Conservation (phyloP, 1,284 basidiomycete genomes). For the Kalmanozyma brasiliensis region DNA sequence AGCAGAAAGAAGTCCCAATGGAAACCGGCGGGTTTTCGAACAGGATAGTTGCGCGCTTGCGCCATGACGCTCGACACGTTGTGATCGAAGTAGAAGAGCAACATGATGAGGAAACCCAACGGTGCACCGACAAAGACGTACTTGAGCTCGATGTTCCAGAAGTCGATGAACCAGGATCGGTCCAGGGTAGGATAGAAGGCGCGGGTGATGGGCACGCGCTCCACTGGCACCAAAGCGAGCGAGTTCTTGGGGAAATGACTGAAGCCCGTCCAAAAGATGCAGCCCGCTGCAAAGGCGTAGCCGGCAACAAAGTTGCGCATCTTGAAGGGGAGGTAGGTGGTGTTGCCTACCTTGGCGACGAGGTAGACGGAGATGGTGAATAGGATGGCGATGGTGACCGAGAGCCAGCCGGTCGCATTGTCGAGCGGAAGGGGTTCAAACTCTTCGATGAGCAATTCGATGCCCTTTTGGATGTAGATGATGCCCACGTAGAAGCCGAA, state of each 20-base stretch:
- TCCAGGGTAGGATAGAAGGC: constrained; percentile 74
- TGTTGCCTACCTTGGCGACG: constrained; percentile 54
- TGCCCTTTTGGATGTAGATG: constrained; percentile 69
- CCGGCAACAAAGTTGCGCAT: constrained; percentile 66
- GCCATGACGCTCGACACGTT: constrained; percentile 84
- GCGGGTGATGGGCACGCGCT: constrained; percentile 65
- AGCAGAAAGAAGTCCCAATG: constrained; percentile 81
- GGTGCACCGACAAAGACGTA: constrained; percentile 84
- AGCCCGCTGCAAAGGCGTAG: constrained; percentile 68
- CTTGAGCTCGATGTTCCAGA: constrained; percentile 88
- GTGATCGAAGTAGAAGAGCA: constrained; percentile 71
- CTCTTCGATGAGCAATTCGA: constrained; percentile 69
- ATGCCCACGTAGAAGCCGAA: constrained; percentile 77
- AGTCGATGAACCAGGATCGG: constrained; percentile 84
- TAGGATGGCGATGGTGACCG: constrained; percentile 69
- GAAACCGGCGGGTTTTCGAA: constrained; percentile 91
- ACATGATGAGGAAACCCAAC: constrained; percentile 72
- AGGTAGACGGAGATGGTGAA: constrained; percentile 69
- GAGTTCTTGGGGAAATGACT: constrained; percentile 67
- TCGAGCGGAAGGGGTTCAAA: constrained; percentile 62
- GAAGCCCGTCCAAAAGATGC: constrained; percentile 70
- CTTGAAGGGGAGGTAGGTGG: constrained; percentile 67
- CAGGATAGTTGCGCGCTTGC: constrained; percentile 87
- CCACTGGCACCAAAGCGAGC: constrained; percentile 55
- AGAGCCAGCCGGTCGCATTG: constrained; percentile 69